Base-by-base conservation (phyloP, 2,329 filamentous ascomycete species). In the Achaetomium macrosporum region DNA sequence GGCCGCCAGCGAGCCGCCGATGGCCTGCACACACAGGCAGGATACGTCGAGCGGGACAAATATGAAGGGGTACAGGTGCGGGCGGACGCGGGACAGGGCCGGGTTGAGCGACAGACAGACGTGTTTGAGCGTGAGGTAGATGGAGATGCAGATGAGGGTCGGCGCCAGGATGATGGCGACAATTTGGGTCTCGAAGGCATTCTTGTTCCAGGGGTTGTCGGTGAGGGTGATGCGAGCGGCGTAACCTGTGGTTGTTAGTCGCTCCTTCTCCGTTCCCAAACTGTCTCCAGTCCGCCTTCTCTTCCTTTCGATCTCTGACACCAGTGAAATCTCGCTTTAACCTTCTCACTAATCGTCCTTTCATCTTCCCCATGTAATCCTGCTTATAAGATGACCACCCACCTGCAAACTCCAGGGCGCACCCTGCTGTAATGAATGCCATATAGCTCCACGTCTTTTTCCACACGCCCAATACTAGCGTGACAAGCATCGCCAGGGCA, bases 91-190 rank as follows among this genome's bases (percentile, higher is more conserved):
- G n/a, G 78, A 81, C 49, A 79, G 69, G 36, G 59, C 41, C 9
- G 78, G 73, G 65, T 70, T 72, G 56, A 81, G 69, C 43, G 72
- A 66, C 33, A 78, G 67, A 53, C 76, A 73, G 58, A 80, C 66
- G 70, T 83, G 81, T 65, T 83, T 82, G 54, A 85, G 76, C 3
- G 78, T 83, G 25, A 85, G 75, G 69, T 85, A 85, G 66, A 85
- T 77, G 62, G 74, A 76, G 58, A 81, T 79, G 67, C 80, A 82
- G 66, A 84, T 71, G 54, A 85, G 73, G 30, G 81, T 80, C 2
- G 78, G 78, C n/a, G 71, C 77, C 47, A 82, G 72, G 66, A 82
- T 78, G 68, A 82, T 79, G 66, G 74, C 71, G 67, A 74, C 75
- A 65, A 84, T 82, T 57, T 83, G 79, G 42, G 78, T 74, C 65